A percentile compares a stretch with the other conserved stretches of the same genome.
Conservation (phyloP, 2,329 filamentous ascomycete species). For the Trichoderma breve region DNA sequence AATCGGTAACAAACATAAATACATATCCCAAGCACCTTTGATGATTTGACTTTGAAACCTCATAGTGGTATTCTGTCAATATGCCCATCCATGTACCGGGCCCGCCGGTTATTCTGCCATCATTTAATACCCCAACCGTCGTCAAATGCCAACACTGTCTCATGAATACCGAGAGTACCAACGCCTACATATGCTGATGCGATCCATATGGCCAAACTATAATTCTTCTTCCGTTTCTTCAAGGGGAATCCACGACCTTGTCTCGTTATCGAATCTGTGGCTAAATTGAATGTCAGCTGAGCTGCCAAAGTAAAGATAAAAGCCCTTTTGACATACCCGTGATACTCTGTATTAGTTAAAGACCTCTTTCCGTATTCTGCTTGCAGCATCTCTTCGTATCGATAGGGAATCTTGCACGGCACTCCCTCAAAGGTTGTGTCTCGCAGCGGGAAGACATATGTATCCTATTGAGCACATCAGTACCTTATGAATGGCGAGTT, state of each 20-base stretch:
- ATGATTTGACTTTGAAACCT: background rate
- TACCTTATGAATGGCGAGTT: background rate
- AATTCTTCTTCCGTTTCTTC: background rate
- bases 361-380: slow-evolving; percentile 57
- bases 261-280: slow-evolving; percentile 41
- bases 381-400: slow-evolving; percentile 56
- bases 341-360: slow-evolving; percentile 49
- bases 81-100: background rate
- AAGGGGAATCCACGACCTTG: slow-evolving; percentile 34
- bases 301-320: background rate
- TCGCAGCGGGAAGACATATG: slow-evolving; percentile 66
- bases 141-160: background rate
- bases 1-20: background rate
- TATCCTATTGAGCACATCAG: slow-evolving; percentile 39
- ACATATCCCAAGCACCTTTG: background rate
- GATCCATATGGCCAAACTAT: background rate
- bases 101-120: background rate
- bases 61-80: background rate
- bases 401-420: slow-evolving; percentile 62
- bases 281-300: slow-evolving; percentile 27
- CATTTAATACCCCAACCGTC: background rate
- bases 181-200: background rate
- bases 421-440: slow-evolving; percentile 67
- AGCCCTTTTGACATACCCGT: slow-evolving; percentile 43
- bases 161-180: background rate